Base-by-base conservation (phyloP, 768 basidiomycete species). In the Amanita exitialis region DNA sequence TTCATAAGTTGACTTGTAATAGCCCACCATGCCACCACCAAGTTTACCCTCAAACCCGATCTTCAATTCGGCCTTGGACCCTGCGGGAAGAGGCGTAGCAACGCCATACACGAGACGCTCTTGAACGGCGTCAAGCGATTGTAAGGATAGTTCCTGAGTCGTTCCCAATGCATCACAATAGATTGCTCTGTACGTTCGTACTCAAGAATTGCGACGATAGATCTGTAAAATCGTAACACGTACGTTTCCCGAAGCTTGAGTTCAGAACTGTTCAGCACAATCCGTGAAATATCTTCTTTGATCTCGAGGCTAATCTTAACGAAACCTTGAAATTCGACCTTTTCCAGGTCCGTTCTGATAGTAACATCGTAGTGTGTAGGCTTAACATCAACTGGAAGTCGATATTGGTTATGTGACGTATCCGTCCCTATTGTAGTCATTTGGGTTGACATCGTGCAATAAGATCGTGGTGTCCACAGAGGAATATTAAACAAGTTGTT, bases 341-440 rank as follows among this genome's bases (percentile, higher is more conserved):
- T 74, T 51, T 84, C 75, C 47, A 97, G 78, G 67, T 97, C 90
- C 3, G 90, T 93, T 60, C 78, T 80, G 62, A 93, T 68, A 42
- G 79, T 80, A 45, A 92, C 61, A 57, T 88, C 83, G 65, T 93
- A 94, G 62, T 92, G 88, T 6, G 66, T 74, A 10, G 89, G 83
- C 58, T 74, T 79, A 49, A 86, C 76, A 56, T 81, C 68, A 1
- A 73, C 72, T 16, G 86, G 86, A 48, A 90, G 76, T 58, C 87
- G 80, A 59, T 78, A 78, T 51, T 71, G 62, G 57, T 71, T 64
- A 10, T 63, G 58, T 8, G 58, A 50, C 18, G 53, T 54, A 47
- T 60, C 51, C 7, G 56, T 32, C 16, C 57, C 46, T 39, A 59
- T 48, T 20, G 63, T 56, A 21, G 62, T 60, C 66, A 71, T 69